Evolutionary conservation across 2,329 filamentous ascomycete species (phyloP).

Genomic region (Lachnum nothofagi): DNA sequence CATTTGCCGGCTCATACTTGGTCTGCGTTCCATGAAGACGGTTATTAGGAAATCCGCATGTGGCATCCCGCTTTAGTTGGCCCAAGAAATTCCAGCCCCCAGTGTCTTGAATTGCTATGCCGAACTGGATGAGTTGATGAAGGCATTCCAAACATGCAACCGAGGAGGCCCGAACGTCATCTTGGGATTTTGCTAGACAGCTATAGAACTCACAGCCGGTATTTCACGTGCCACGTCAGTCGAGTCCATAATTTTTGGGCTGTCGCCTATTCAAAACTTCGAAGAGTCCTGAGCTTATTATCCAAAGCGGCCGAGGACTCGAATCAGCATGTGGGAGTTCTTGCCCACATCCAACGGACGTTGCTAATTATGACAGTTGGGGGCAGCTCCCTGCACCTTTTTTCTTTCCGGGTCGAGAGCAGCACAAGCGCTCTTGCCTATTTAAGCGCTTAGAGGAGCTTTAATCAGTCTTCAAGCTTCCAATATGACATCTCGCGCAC

Average conservation of each 20-base stretch:
- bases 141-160: background rate
- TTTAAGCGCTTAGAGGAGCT: background rate
- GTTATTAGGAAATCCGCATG: background rate
- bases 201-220: background rate
- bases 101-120: background rate
- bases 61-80: background rate
- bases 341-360: too few relatives aligned
- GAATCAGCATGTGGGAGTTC: too few relatives aligned
- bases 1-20: background rate
- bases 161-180: background rate
- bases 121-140: background rate
- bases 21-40: background rate
- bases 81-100: background rate
- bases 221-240: background rate
- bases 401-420: too few relatives aligned
- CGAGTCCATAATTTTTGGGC: background rate
- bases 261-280: too few relatives aligned
- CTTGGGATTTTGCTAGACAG: background rate
- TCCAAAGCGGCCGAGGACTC: too few relatives aligned
- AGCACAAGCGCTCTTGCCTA: background rate
- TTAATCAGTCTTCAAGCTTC: background rate
- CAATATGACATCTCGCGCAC: slow-evolving; percentile 16
- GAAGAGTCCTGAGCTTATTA: too few relatives aligned
- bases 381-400: too few relatives aligned
- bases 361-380: too few relatives aligned